A percentile compares a stretch with the other conserved stretches of the same genome.
Conservation (phyloP, 2,329 filamentous ascomycete species). For the Aspergillus alliaceus region DNA sequence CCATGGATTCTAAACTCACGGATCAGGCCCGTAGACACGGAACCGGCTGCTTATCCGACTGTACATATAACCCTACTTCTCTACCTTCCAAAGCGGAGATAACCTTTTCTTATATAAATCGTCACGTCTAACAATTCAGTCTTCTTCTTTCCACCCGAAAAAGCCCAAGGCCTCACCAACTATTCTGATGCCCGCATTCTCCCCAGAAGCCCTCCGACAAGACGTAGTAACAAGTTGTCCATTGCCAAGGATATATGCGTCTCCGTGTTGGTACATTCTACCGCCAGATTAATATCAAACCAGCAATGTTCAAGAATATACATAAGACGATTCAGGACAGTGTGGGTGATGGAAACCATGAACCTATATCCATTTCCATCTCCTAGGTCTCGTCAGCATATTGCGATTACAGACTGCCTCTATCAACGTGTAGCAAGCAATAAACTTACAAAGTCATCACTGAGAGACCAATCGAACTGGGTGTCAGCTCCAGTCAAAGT, state of each 20-base stretch:
- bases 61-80: no score
- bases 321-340: no score
- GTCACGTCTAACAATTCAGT: constrained; percentile 30
- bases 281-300: no score
- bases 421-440: neutral
- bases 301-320: no score
- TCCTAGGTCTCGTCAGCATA: neutral
- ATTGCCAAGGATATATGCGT: no score
- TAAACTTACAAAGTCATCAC: neutral
- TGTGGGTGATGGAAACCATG: neutral
- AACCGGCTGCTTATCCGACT: constrained; percentile 1
- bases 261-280: no score
- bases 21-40: neutral
- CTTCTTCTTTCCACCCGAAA: constrained; percentile 32
- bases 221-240: no score
- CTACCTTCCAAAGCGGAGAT: no score
- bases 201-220: constrained; percentile 22
- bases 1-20: neutral
- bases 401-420: neutral
- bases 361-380: neutral
- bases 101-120: no score
- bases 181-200: constrained; percentile 41
- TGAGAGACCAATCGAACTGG: neutral
- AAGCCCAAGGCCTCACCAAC: constrained; percentile 30
- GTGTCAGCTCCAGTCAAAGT: neutral